These are phyloP conservation scores for Cercospora zeae-maydis DNA, from an alignment of 2,329 filamentous ascomycete species.

Conservation along the genomic window DNA sequence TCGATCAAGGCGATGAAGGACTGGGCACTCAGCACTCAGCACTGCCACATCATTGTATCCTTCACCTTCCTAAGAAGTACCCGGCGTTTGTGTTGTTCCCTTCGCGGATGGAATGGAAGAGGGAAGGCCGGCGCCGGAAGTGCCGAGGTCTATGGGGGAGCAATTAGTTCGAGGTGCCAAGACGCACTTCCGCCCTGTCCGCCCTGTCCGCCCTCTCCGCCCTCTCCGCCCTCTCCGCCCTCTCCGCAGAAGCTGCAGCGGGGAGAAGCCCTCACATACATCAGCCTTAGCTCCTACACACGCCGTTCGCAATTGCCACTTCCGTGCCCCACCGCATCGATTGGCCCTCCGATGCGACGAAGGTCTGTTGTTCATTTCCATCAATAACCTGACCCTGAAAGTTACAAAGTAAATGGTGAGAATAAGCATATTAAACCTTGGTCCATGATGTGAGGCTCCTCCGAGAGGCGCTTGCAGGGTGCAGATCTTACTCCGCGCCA, in stretches of 20 bases:
- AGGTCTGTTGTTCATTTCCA: not conserved
- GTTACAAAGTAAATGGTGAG: not conserved
- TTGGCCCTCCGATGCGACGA: too few species aligned
- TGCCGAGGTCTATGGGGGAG: too few species aligned
- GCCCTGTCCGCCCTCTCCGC: not conserved
- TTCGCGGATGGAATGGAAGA: conserved; percentile 38
- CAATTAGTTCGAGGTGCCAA: too few species aligned
- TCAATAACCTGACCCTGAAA: not conserved
- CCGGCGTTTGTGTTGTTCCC: conserved; percentile 45
- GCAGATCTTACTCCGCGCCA: not conserved
- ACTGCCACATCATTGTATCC: conserved; percentile 48
- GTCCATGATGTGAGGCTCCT: not conserved
- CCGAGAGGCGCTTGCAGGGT: not conserved
- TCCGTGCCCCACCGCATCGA: not conserved
- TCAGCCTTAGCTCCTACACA: not conserved
- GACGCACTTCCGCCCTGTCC: not conserved
- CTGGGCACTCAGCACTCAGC: conserved; percentile 42
- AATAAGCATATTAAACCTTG: not conserved
- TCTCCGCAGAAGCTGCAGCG: not conserved
- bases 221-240: not conserved
- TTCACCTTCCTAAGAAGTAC: conserved; percentile 45
- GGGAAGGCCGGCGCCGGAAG: conserved; percentile 44
- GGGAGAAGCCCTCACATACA: too few species aligned
- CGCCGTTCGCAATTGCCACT: not conserved
- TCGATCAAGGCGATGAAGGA: conserved; percentile 39